Evolutionary conservation across 2,329 filamentous ascomycete species (phyloP), one percentile per base, ranked within the genome.

Genomic region (Penicillium sp.): DNA sequence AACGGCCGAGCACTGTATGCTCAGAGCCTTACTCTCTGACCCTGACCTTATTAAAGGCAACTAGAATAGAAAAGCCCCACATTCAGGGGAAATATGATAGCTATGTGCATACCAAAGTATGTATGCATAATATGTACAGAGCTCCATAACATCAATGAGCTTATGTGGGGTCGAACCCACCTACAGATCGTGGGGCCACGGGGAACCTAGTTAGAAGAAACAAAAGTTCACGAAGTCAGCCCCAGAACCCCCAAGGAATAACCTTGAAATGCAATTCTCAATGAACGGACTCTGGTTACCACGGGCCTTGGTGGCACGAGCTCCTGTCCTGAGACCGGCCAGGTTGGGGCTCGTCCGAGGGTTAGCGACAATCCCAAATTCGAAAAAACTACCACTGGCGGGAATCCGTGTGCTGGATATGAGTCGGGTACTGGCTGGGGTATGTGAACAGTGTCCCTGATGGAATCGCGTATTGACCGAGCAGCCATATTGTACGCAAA

Each of bases 401-500:
- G 91, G 91, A 0, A 84, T 91, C 58, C 83, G 86, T 47, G 89
- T 97, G 11, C 76, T 97, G 49, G 91, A 97, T 66, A 93, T 97
- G 89, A 96, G 90, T 4, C 81, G 91, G 71, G 91, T 97, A 1
- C 74, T 97, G 54, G 91, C 91, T 52, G 91, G 91, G 49, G 90
- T 95, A 76, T 69, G 85, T 77, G 13, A 18, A 31, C 6, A 18
- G n/a, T n/a, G n/a, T n/a, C 16, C n/a, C 24, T 16, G 1, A 35
- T 27, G 6, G 16, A 13, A 22, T 6, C 46, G 49, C 36, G 28
- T 42, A 16, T 44, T 43, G 42, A 52, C 22, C 18, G 5, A 45
- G 13, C 59, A 96, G 88, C 91, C 91, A 56, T 97, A 96, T 65
- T 95, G 89, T 61, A 97, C 91, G 24, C 91, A 98, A 68, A 95